Evolutionary conservation across 2,329 filamentous ascomycete species (phyloP), one percentile per base, ranked within the genome.

Genomic region (Epicoccum nigrum): DNA sequence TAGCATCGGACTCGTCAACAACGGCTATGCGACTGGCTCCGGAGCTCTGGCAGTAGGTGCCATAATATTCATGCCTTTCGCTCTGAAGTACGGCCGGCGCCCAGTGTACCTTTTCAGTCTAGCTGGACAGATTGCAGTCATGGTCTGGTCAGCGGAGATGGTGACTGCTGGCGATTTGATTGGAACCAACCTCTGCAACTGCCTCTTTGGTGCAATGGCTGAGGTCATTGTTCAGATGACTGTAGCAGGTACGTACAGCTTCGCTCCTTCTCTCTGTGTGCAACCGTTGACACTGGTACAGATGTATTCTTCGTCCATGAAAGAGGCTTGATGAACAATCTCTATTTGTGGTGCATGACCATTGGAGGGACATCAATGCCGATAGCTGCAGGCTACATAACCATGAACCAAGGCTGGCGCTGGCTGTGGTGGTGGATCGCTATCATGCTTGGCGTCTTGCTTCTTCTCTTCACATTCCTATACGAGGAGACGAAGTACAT

Each of bases 371-470:
- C 69, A 6, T 62, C 81, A 1, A 72, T 69, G 0, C 70, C 75
- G 0, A 59, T 79, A 6, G 69, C 72, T 17, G 63, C 76, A 7
- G 76, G 77, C 15, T 78, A 73, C 55, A 64, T 77, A n/a, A 72
- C 73, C 0, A 59, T 65, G 0, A 61, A 64, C 1, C 72, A 77
- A 56, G 79, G 77, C 0, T 83, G 80, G 80, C 68, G 79, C 11
- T 81, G 73, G 72, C 79, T 78, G 74, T 81, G 73, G 72, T 80
- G 77, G 77, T 81, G 71, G 71, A 73, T 63, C 35, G 40, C 45
- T 35, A 45, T 45, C 12, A 20, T 49, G 27, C 40, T 42, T 1
- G 41, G 40, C 30, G n/a, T 38, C 7, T 23, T 41, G 5, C 46
- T 80, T 0, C 3, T 79, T 3, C 51, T 74, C 9, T 72, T 80